phyloP scores from a whole-genome alignment of 208 protist genomes.

The Sergeia podlipaevii region DNA sequence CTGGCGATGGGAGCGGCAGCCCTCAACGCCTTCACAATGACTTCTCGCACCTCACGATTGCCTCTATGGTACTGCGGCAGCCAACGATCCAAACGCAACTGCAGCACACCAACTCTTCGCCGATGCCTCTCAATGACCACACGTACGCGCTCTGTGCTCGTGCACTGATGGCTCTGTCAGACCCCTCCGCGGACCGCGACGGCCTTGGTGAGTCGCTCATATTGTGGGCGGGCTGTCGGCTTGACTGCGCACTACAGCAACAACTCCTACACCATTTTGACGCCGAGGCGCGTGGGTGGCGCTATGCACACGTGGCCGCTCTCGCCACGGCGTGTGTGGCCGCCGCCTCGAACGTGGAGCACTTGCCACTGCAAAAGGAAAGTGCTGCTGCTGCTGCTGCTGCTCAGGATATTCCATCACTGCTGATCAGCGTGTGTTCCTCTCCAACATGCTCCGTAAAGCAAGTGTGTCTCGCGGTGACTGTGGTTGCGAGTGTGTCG shows the following conservation, averaged over 20 bases:
- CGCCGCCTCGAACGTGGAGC: not conserved
- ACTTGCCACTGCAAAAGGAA: too few relatives aligned
- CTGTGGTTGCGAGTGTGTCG: constrained; percentile 7
- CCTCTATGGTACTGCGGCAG: too few relatives aligned
- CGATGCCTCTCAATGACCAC: constrained; percentile 12
- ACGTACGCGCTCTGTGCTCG: constrained; percentile 17
- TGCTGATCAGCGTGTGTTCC: not conserved
- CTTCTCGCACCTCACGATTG: too few relatives aligned
- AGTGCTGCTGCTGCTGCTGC: not conserved
- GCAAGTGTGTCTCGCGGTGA: constrained; percentile 28
- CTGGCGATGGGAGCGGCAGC: too few relatives aligned
- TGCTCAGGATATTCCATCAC: not conserved
- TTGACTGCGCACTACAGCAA: too few relatives aligned
- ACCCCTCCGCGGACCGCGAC: constrained; percentile 13
- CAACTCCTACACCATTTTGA: too few relatives aligned
- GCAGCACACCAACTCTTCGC: not conserved
- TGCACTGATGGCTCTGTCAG: constrained; percentile 10
- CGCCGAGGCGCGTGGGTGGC: constrained; percentile 15
- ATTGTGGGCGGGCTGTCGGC: constrained; percentile 26
- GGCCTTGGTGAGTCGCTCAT: constrained; percentile 26
- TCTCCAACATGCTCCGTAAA: constrained; percentile 15
- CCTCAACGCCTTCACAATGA: too few relatives aligned
- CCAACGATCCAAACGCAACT: too few relatives aligned
- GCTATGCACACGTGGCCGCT: constrained; percentile 30
- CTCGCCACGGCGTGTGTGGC: constrained; percentile 13